These are phyloP conservation scores for Chlamydomonas schloesseri DNA, from an alignment of 139 green algal genomes.

Conservation along the genomic window DNA sequence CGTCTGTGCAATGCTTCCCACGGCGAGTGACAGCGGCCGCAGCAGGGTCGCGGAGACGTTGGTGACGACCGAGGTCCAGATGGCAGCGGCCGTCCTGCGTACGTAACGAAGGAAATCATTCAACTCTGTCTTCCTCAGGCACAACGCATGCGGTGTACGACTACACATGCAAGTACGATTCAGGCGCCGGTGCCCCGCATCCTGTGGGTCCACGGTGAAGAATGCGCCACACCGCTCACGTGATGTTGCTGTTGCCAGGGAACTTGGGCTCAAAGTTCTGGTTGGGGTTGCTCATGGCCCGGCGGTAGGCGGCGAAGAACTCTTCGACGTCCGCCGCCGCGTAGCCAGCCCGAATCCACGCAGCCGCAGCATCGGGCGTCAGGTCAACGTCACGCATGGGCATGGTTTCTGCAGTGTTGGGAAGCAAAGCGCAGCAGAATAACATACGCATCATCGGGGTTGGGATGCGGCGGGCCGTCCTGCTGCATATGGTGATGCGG, in stretches of 20 bases:
- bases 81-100: background rate
- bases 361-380: background rate
- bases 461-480: no score
- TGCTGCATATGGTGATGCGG: no score
- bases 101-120: no score
- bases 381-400: background rate
- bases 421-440: background rate
- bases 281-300: slow-evolving; percentile 12
- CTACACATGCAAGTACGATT: no score
- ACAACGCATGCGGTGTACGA: no score
- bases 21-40: background rate
- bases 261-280: slow-evolving; percentile 24
- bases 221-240: background rate
- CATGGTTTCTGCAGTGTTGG: background rate
- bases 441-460: background rate
- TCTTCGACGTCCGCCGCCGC: background rate
- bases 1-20: background rate
- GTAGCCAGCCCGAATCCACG: slow-evolving; percentile 9
- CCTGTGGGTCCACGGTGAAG: no score
- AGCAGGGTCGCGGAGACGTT: background rate
- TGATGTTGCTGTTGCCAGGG: background rate
- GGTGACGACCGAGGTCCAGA: background rate
- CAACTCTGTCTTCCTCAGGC: no score
- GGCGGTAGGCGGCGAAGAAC: slow-evolving; percentile 29
- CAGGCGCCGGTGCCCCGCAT: no score